Percentiles rank a stretch among this genome's conserved stretches.
Evolutionary conservation across 176 grass and related monocot species (phyloP).

Genomic region (Coix lacrymajobi): DNA sequence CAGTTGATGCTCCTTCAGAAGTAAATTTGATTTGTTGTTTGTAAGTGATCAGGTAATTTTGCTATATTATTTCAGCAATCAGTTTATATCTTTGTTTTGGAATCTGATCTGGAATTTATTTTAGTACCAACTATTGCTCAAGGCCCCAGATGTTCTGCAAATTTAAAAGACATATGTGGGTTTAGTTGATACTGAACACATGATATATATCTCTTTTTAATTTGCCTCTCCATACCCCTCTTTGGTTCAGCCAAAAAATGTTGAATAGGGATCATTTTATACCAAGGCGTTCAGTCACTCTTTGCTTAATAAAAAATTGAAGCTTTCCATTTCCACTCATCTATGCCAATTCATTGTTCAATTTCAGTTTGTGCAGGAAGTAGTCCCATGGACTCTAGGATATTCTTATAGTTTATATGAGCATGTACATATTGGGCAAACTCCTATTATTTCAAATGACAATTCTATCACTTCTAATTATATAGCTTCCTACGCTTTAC

Average conservation of each 20-base stretch:
- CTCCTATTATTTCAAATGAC: slow-evolving; percentile 12
- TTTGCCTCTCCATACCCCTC: background rate
- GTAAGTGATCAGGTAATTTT: background rate
- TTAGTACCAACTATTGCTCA: background rate
- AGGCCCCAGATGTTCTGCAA: background rate
- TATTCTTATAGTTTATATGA: background rate
- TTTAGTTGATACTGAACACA: background rate
- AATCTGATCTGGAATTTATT: background rate
- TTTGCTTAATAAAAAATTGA: background rate
- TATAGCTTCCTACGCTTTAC: slow-evolving; percentile 34
- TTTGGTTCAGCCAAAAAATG: background rate
- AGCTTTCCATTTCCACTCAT: background rate
- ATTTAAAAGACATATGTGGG: slow-evolving; percentile 6
- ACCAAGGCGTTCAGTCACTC: background rate
- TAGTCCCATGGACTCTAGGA: background rate
- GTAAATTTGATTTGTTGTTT: slow-evolving; percentile 10
- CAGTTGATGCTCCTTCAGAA: slow-evolving; percentile 1
- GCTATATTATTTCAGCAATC: background rate
- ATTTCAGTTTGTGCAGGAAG: background rate
- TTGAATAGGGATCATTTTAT: background rate
- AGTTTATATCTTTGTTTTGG: slow-evolving; percentile 6
- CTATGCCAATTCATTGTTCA: background rate
- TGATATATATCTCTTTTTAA: background rate
- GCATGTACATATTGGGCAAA: background rate
- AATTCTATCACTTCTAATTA: slow-evolving; percentile 24